These are phyloP conservation scores for Urostyla sp. DNA, from an alignment of 73 alveolate genomes.

Conservation along the genomic window DNA sequence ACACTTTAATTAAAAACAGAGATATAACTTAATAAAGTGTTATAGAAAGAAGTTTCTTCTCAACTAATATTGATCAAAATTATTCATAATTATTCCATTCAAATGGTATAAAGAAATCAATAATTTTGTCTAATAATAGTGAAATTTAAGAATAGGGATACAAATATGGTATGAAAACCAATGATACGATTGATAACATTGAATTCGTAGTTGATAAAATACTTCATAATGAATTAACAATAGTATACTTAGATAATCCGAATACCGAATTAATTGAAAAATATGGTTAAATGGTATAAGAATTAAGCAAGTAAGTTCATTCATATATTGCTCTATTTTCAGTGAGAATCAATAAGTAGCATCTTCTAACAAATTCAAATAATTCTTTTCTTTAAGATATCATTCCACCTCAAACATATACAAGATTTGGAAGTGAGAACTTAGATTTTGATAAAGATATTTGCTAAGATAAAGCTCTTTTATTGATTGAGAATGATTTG, in stretches of 20 bases:
- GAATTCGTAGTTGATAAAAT: background rate
- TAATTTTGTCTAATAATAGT: background rate
- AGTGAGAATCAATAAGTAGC: background rate
- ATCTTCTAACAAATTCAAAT: background rate
- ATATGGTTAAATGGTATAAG: background rate
- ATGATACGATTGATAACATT: background rate
- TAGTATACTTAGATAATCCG: slow-evolving; percentile 10
- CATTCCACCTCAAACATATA: slow-evolving; percentile 7
- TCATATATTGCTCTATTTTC: slow-evolving; percentile 26
- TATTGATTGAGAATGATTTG: slow-evolving; percentile 18
- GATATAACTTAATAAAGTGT: background rate
- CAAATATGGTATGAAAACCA: slow-evolving; percentile 6
- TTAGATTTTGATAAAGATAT: slow-evolving; percentile 13
- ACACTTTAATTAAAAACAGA: background rate
- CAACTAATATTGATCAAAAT: background rate
- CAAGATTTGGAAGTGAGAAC: background rate
- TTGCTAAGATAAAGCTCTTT: background rate
- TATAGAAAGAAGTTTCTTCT: slow-evolving; percentile 38
- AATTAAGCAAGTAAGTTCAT: background rate
- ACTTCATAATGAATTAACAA: no score
- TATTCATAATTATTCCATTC: slow-evolving; percentile 25
- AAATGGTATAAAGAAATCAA: slow-evolving; percentile 10
- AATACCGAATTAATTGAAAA: background rate
- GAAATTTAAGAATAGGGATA: background rate
- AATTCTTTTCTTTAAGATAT: slow-evolving; percentile 15